Conservation (phyloP, 1,284 basidiomycete species). For the Caloboletus firmus region DNA sequence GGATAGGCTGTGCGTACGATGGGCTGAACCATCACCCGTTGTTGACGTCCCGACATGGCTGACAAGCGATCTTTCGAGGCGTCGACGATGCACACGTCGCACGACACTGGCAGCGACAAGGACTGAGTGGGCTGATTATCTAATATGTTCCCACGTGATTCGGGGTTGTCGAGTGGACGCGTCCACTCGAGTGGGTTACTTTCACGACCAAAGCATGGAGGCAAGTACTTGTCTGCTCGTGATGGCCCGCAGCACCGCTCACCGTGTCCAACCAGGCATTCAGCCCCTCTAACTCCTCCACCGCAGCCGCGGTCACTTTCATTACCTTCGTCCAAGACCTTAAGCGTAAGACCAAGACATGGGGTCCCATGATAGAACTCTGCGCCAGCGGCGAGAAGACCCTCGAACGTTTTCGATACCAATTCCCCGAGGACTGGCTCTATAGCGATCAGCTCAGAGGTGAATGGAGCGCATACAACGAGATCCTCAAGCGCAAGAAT, state of each 20-base stretch:
- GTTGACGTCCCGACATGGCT: slow-evolving; percentile 88
- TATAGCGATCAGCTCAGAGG: slow-evolving; percentile 97
- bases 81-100: slow-evolving; percentile 22
- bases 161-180: slow-evolving; percentile 16
- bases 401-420: slow-evolving; percentile 93
- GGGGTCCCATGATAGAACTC: slow-evolving; percentile 96
- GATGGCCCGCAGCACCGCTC: slow-evolving; percentile 2
- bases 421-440: slow-evolving; percentile 96
- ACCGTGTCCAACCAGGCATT: slow-evolving; percentile 44
- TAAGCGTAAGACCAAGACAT: slow-evolving; percentile 94
- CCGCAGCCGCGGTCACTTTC: slow-evolving; percentile 96
- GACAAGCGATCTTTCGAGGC: slow-evolving; percentile 12
- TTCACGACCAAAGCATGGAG: slow-evolving; percentile 33
- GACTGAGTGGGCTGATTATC: slow-evolving; percentile 15
- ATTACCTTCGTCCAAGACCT: slow-evolving; percentile 99
- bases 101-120: slow-evolving; percentile 24
- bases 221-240: slow-evolving; percentile 10
- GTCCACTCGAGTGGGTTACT: slow-evolving; percentile 6
- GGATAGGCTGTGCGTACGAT: slow-evolving; percentile 63
- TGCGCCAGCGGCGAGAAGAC: slow-evolving; percentile 96
- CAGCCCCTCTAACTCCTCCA: slow-evolving; percentile 72
- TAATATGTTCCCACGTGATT: slow-evolving; percentile 25
- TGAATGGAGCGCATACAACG: slow-evolving; percentile 98
- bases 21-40: slow-evolving; percentile 97
- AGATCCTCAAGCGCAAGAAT: slow-evolving; percentile 97